Percentiles rank a stretch among this genome's conserved stretches.
phyloP scores from a whole-genome alignment of 2,329 filamentous ascomycete genomes.

The Claviceps pusilla region DNA sequence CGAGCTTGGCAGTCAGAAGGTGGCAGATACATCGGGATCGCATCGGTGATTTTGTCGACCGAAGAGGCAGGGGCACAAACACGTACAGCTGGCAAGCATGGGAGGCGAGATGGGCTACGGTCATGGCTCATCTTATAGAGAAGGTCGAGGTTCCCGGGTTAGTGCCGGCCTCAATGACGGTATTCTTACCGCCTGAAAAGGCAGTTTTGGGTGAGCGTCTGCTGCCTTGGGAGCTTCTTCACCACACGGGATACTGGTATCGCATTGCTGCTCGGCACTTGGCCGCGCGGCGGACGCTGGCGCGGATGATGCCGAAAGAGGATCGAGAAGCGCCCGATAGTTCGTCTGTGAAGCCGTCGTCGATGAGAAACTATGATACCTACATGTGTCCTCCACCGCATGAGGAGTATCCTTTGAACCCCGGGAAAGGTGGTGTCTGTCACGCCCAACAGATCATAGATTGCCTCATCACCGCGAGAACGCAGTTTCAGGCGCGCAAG shows the following conservation, averaged over 20 bases:
- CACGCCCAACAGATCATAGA: slow-evolving; percentile 42
- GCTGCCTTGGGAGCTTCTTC: slow-evolving; percentile 48
- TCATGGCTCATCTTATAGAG: slow-evolving; percentile 48
- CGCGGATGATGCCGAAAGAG: slow-evolving; percentile 43
- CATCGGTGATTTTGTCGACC: slow-evolving; percentile 63
- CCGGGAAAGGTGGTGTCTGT: slow-evolving; percentile 30
- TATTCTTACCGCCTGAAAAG: slow-evolving; percentile 46
- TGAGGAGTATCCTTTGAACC: slow-evolving; percentile 38
- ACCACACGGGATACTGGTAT: slow-evolving; percentile 55
- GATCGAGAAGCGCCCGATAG: slow-evolving; percentile 35
- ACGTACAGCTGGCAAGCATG: slow-evolving; percentile 93
- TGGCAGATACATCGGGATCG: slow-evolving; percentile 68
- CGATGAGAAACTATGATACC: slow-evolving; percentile 43
- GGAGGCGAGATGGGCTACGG: slow-evolving; percentile 58
- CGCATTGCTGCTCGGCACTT: slow-evolving; percentile 44
- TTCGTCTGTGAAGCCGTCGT: slow-evolving; percentile 27
- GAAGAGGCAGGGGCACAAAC: slow-evolving; percentile 67
- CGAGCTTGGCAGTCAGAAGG: slow-evolving; percentile 62
- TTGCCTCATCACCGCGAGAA: slow-evolving; percentile 32
- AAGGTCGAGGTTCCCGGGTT: slow-evolving; percentile 37
- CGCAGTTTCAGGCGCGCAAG: slow-evolving; percentile 37
- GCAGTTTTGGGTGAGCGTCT: slow-evolving; percentile 40
- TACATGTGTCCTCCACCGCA: slow-evolving; percentile 52
- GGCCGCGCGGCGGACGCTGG: slow-evolving; percentile 35
- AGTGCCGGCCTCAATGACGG: slow-evolving; percentile 23